Base-by-base conservation (phyloP, 2,329 filamentous ascomycete species). In the Lecanosticta acicola region DNA sequence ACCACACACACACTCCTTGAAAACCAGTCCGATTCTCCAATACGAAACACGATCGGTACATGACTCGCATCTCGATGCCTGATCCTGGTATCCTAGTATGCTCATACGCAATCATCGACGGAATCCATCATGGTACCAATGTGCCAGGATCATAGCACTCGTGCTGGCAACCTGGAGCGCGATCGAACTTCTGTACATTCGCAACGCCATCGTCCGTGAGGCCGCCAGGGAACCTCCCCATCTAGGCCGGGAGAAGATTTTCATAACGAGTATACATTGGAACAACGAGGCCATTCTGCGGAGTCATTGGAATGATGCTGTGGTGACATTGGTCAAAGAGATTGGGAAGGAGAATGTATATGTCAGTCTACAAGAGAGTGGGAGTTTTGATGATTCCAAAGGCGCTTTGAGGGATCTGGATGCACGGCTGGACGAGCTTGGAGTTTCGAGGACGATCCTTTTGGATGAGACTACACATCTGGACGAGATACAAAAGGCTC, bases 251-350 rank as follows among this genome's bases (percentile, higher is more conserved):
- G 56, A 65, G 46, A 58, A 54, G 36, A 75, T 87, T 50, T 87
- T 80, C 66, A 84, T 88, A 49, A 79, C 81, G 3, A 79, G 78
- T 50, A 79, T 83, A 60, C 81, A 85, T 59, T 85, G 81, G 74
- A 86, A 84, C 57, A 79, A 79, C 51, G 83, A 77, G 48, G 60
- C 63, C 1, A 68, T 85, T 18, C 70, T 87, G 2, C 72, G 76
- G 5, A 68, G 69, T 3, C 74, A 81, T 55, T 87, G 84, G 83
- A 80, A 74, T 51, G 65, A 72, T 4, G 80, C 79, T 0, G 68
- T 87, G 2, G 48, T 83, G 4, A 68, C 75, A 2, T 67, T 87
- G 16, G 72, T 77, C 3, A 67, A 74, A 37, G 67, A 70, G 4
- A 66, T 86, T 3, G 83, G 83, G 0, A 66, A 74, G 0, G 71